phyloP scores from a whole-genome alignment of 805 yeast genomes.

The Brettanomyces naardenensis region DNA sequence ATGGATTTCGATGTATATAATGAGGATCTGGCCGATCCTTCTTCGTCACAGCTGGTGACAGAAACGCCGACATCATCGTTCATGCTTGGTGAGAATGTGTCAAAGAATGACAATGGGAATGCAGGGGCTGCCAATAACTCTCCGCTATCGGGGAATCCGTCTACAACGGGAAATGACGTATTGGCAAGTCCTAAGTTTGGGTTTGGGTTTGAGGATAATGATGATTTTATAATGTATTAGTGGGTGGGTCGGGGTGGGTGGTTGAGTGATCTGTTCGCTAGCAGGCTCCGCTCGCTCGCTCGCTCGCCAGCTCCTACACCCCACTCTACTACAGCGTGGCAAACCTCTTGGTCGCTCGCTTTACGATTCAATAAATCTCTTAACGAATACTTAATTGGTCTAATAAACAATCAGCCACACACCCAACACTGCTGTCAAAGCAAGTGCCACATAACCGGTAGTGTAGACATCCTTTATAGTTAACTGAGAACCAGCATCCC shows the following conservation, averaged over 20 bases:
- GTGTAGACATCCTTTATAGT: conserved; percentile 82
- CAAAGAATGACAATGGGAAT: background rate
- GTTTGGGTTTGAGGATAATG: conserved; percentile 20
- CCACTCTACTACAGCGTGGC: no score
- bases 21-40: background rate
- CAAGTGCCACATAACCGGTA: conserved; percentile 84
- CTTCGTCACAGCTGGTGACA: background rate
- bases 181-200: conserved; percentile 12
- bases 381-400: conserved; percentile 3
- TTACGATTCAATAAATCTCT: no score
- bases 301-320: no score
- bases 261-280: no score
- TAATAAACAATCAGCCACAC: conserved; percentile 40
- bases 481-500: conserved; percentile 85
- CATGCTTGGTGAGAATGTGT: no score
- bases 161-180: no score
- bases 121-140: no score
- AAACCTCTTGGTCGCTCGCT: no score
- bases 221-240: conserved; percentile 22
- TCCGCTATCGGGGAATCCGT: no score
- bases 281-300: no score
- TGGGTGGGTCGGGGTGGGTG: conserved; percentile 2
- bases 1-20: conserved; percentile 2
- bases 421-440: conserved; percentile 50
- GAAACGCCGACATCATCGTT: background rate